Evolutionary conservation across 192 early-diverging fungal species (phyloP), one percentile per base, ranked within the genome.

Genomic region (Coemansia sp.): DNA sequence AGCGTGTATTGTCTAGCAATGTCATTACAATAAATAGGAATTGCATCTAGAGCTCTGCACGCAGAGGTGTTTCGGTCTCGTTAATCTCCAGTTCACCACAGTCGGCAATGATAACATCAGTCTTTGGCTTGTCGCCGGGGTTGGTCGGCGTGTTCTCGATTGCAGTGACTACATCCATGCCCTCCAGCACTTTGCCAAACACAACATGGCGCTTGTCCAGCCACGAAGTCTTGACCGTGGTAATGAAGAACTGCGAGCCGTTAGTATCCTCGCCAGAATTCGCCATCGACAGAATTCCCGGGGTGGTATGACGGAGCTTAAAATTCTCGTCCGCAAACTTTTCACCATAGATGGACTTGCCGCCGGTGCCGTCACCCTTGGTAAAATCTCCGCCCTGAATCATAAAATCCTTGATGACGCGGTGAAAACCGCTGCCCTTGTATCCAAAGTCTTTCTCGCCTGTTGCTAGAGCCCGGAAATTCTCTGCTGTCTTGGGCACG

Each of bases 401-500:
- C 92, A 95, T 95, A 71, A 95, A 94, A 38, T 82, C 70, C 85
- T 93, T 88, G 82, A 92, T 93, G 24, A 93, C 83, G 58, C 95
- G 89, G 75, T 97, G 95, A 84, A 96, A 97, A 25, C 63, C 83
- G 32, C 83, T 84, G 61, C 86, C 92, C 81, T 90, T 91, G 83
- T 86, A 93, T 9, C 81, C 77, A 27, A 64, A 69, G 18, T 74
- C 82, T 38, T 85, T 62, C 53, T 76, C 71, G 32, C 86, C 85
- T 7, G 70, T 68, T 9, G 72, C 60, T 50, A 92, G 79, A 28
- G 83, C 84, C 28, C 85, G 85, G 84, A 98, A 98, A 88, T 98
- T 98, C 80, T 95, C 92, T 18, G 91, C 88, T 14, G 94, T 97
- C 85, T 90, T 89, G 70, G 96, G 96, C 19, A 92, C 90, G 24